phyloP scores from a whole-genome alignment of 2,329 filamentous ascomycete genomes.

The Emmonsia crescens region DNA sequence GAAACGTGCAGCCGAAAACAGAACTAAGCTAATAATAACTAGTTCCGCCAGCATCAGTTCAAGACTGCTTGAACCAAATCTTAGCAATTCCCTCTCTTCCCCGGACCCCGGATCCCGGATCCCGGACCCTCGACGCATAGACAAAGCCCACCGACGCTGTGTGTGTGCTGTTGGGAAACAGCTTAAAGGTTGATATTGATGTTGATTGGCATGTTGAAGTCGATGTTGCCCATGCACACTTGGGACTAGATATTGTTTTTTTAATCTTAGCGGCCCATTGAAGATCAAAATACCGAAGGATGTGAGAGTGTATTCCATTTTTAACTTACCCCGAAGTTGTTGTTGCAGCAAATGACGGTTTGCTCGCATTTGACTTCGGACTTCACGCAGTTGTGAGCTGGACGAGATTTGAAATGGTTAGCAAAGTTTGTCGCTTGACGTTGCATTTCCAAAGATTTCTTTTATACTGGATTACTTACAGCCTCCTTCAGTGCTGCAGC shows the following conservation, averaged over 20 bases:
- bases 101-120: not conserved
- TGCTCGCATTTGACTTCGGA: conserved; percentile 9
- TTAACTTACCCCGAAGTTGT: conserved; percentile 11
- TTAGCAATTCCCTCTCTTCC: not conserved
- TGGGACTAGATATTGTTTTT: conserved; percentile 6
- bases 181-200: conserved; percentile 10
- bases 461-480: conserved; percentile 1
- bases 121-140: not conserved
- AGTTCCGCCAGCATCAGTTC: not conserved
- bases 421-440: not conserved
- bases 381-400: conserved; percentile 9
- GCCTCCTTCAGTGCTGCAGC: conserved; percentile 9
- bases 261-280: not conserved
- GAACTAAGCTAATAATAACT: not conserved
- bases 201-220: conserved; percentile 14
- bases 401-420: not conserved
- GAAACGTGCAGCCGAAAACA: not conserved
- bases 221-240: conserved; percentile 13
- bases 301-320: not conserved
- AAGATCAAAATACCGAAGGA: not conserved
- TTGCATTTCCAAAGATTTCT: too few species aligned
- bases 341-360: conserved; percentile 12
- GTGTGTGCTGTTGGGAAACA: not conserved
- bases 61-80: not conserved
- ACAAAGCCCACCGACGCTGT: not conserved